Conservation (phyloP, 805 yeast genomes). For the Saturnispora dispora region DNA sequence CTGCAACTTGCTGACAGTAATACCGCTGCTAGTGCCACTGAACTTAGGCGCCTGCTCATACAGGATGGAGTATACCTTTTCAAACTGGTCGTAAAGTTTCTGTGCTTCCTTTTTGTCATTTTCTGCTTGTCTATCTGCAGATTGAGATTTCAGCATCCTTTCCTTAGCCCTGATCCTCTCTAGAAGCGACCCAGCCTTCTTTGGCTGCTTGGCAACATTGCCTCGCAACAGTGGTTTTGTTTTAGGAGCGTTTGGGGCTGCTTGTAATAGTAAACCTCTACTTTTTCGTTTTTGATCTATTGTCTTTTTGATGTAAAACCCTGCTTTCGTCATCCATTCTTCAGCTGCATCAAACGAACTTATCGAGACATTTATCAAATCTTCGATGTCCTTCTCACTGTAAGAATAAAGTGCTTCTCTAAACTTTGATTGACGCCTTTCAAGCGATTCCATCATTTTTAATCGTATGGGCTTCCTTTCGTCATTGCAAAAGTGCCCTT, state of each 20-base stretch:
- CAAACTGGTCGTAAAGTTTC: neutral
- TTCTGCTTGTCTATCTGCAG: neutral
- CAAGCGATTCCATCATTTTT: neutral
- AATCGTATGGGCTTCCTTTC: neutral
- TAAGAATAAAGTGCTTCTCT: neutral
- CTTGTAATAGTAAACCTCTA: neutral
- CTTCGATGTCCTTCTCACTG: neutral
- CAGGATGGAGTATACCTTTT: neutral
- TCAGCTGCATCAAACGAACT: neutral
- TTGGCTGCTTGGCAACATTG: neutral
- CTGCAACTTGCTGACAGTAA: neutral
- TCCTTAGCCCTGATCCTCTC: constrained; percentile 5
- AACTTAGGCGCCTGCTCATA: constrained; percentile 6
- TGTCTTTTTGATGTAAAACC: neutral
- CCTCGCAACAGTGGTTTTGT: neutral
- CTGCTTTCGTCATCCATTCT: neutral
- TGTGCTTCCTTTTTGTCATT: neutral
- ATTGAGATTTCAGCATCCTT: neutral
- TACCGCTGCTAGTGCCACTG: neutral
- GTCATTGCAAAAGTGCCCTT: constrained; percentile 1
- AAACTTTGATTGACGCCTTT: neutral
- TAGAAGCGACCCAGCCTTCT: neutral
- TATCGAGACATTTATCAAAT: neutral
- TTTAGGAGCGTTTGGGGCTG: neutral
- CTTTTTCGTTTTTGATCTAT: neutral